phyloP scores from a whole-genome alignment of 257 asterid genomes.

The Penstemon barbatus region DNA sequence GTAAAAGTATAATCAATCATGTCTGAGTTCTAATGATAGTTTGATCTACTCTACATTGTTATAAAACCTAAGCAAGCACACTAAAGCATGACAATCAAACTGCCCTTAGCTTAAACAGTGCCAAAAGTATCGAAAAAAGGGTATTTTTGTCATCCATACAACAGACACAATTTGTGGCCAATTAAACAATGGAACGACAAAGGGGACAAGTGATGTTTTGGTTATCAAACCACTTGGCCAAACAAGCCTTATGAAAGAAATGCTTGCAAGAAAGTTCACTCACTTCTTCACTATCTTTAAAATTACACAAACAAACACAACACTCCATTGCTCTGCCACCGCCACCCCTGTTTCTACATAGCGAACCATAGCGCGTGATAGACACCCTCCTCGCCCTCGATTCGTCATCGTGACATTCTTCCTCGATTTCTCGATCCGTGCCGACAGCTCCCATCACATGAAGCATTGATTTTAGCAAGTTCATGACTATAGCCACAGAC shows the following conservation, averaged over 20 bases:
- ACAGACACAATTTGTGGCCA: neutral
- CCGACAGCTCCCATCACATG: conserved; percentile 28
- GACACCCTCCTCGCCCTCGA: conserved; percentile 39
- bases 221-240: conserved; percentile 41
- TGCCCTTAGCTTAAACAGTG: neutral
- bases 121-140: neutral
- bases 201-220: conserved; percentile 43
- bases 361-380: conserved; percentile 33
- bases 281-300: conserved; percentile 32
- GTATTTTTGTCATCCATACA: neutral
- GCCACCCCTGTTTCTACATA: conserved; percentile 30
- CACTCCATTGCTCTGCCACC: conserved; percentile 36
- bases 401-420: conserved; percentile 13
- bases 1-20: neutral
- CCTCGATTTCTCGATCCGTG: conserved; percentile 24
- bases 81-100: neutral
- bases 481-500: conserved; percentile 42
- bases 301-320: conserved; percentile 40
- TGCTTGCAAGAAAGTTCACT: conserved; percentile 48
- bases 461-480: conserved; percentile 42
- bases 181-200: conserved; percentile 34
- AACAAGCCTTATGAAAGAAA: conserved; percentile 43
- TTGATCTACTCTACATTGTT: neutral
- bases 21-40: neutral
- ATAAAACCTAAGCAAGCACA: neutral